Evolutionary conservation across 1,284 basidiomycete genomes (phyloP), one percentile per base, ranked within the genome.

Genomic region (Leccinum subrobustum): DNA sequence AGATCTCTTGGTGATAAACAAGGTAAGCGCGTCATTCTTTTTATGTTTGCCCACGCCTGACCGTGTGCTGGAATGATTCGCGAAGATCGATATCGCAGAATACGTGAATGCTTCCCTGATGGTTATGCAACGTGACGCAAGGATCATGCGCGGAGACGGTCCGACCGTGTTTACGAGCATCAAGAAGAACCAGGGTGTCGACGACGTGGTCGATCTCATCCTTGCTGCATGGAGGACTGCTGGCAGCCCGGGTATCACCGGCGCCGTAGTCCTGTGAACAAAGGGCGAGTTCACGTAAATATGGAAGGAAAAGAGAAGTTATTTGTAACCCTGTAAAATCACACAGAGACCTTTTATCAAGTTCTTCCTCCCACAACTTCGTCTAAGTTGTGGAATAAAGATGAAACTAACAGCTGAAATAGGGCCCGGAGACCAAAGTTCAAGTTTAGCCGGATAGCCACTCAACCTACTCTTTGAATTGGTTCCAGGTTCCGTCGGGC

Each of bases 1-100:
- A 2, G 96, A 99, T 78, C 80, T 99, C 35, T 79, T 99, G 55
- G 88, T 99, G 27, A 87, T 99, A 70, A 99, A 99, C 82, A 98
- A 98, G 83, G 94, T 89, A 52, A 62, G 76, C 3, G 31, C 18
- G 44, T 60, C 6, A 58, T n/a, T 33, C 23, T 37, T 56, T 57
- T 52, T 53, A 18, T 16, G 57, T 57, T 11, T 33, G 20, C 37
- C 7, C 27, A 29, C 16, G 12, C 50, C 54, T 47, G 33, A 20
- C 29, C 31, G 31, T 42, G 16, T 55, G 54, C 25, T 54, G n/a
- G 48, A n/a, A 51, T 6, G 11, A 6, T 58, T 47, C 48, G 27
- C 53, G 53, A 58, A 97, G 94, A 95, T 86, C 64, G 95, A 98
- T 75, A 84, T 99, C 23, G 96, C 96, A 1, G 89, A 90, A 6